phyloP scores from a whole-genome alignment of 192 early-diverging fungal genomes.

The Entomortierella parvispora region DNA sequence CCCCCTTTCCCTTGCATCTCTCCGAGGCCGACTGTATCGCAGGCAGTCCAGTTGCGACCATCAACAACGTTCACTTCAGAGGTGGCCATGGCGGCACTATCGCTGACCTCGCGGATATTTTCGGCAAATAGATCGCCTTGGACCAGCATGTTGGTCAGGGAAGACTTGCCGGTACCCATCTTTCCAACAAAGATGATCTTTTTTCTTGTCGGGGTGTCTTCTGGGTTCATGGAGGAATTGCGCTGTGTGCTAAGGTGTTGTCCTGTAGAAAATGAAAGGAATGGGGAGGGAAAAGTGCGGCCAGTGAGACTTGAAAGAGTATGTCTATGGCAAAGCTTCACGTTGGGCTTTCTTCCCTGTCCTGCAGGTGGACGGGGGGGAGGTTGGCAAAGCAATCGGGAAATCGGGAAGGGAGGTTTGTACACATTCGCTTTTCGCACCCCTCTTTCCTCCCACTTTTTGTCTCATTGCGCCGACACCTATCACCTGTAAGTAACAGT shows the following conservation, averaged over 20 bases:
- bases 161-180: constrained; percentile 24
- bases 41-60: constrained; percentile 18
- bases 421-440: neutral
- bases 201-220: constrained; percentile 2
- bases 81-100: constrained; percentile 10
- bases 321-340: no score
- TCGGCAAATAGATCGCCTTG: constrained; percentile 14
- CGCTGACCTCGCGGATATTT: constrained; percentile 5
- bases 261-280: neutral
- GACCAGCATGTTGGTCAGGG: constrained; percentile 26
- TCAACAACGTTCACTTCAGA: neutral
- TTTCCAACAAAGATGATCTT: constrained; percentile 27
- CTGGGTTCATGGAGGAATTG: neutral
- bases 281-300: neutral
- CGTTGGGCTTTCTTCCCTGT: no score
- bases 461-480: neutral
- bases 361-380: no score
- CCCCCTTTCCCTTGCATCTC: constrained; percentile 3
- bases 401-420: neutral
- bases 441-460: neutral
- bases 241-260: neutral
- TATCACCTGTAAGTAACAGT: neutral
- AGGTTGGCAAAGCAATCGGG: no score
- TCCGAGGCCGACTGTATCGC: constrained; percentile 27
- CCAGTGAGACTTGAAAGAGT: no score